A percentile compares a stretch with the other conserved stretches of the same genome.
These are phyloP conservation scores for Trichoderma simmonsii DNA, from an alignment of 2,329 filamentous ascomycete genomes.

Conservation along the genomic window DNA sequence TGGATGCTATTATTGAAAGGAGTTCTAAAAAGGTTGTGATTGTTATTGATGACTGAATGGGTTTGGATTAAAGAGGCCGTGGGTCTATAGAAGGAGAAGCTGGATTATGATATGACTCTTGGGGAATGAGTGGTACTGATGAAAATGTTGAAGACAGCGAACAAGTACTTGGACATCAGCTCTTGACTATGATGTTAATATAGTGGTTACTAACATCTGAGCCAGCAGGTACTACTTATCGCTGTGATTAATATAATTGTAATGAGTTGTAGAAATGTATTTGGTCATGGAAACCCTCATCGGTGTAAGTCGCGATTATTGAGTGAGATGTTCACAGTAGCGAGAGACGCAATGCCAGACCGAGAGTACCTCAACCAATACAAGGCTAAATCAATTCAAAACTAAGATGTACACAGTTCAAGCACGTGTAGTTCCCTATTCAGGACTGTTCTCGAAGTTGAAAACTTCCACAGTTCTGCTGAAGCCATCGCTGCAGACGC, in stretches of 20 bases:
- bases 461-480: neutral
- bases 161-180: neutral
- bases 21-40: neutral
- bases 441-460: neutral
- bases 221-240: too few species aligned
- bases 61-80: too few species aligned
- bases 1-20: conserved; percentile 6
- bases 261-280: too few species aligned
- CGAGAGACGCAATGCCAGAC: neutral
- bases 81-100: neutral
- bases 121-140: neutral
- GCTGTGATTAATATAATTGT: too few species aligned
- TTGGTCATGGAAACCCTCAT: too few species aligned
- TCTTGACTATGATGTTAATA: neutral
- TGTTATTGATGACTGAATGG: neutral
- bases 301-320: neutral
- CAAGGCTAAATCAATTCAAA: neutral
- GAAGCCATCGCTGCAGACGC: too few species aligned
- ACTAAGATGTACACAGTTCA: neutral
- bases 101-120: neutral
- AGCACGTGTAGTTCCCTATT: neutral
- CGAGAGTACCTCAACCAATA: neutral
- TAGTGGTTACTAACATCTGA: too few species aligned
- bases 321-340: neutral
- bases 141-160: neutral